A percentile compares a stretch with the other conserved stretches of the same genome.
These are phyloP conservation scores for Penicillium maclennaniae DNA, from an alignment of 495 filamentous ascomycete species.

Conservation along the genomic window DNA sequence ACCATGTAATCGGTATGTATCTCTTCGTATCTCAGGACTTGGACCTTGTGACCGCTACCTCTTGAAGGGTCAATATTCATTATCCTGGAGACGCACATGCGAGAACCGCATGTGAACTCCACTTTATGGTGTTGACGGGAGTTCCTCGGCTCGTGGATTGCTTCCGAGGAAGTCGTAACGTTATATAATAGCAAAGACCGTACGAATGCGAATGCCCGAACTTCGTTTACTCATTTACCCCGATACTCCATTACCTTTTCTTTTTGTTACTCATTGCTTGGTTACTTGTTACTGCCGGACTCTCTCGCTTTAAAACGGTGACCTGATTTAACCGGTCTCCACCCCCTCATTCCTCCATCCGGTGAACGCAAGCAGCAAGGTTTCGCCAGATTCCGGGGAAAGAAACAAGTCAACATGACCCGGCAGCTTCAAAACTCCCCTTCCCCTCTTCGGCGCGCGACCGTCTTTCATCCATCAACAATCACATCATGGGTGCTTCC, in stretches of 20 bases:
- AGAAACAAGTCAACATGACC: conserved; percentile 9
- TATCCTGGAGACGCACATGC: background rate
- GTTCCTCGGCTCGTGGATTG: conserved; percentile 9
- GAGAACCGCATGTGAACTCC: conserved; percentile 13
- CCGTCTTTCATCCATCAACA: conserved; percentile 40
- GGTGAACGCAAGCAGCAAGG: conserved; percentile 33
- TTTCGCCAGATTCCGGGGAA: conserved; percentile 25
- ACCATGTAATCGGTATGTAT: background rate
- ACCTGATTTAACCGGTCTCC: conserved; percentile 18
- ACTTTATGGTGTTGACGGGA: conserved; percentile 10
- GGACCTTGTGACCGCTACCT: too few relatives aligned
- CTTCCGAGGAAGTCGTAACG: background rate
- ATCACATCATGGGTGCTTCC: conserved; percentile 46
- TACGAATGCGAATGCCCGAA: background rate
- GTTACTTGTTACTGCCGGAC: too few relatives aligned
- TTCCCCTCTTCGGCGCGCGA: conserved; percentile 24
- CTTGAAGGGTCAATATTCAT: too few relatives aligned
- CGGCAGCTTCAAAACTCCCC: conserved; percentile 17
- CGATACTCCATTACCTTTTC: background rate
- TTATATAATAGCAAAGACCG: background rate
- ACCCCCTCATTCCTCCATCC: conserved; percentile 28
- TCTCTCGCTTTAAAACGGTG: too few relatives aligned
- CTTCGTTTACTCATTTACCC: too few relatives aligned
- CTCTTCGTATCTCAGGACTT: background rate
- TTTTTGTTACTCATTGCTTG: too few relatives aligned